phyloP scores from a whole-genome alignment of 2,329 filamentous ascomycete genomes.

The Colletotrichum euphorbiae region DNA sequence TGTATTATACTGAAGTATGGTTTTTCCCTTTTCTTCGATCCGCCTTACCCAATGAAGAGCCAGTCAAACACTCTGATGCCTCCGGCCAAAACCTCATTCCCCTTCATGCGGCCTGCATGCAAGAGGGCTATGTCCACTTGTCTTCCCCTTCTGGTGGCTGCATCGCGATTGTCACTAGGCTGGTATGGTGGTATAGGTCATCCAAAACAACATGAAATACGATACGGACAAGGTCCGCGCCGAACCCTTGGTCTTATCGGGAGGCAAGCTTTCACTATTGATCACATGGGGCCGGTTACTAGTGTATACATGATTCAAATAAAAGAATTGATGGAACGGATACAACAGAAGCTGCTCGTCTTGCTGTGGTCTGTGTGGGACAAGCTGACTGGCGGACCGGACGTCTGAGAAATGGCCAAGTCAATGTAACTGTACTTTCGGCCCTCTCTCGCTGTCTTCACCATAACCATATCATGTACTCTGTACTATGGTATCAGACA shows the following conservation, averaged over 20 bases:
- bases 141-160: slow-evolving; percentile 17
- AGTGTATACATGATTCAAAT: slow-evolving; percentile 14
- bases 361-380: no score
- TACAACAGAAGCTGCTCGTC: no score
- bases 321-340: neutral
- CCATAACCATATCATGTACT: neutral
- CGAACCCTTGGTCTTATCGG: slow-evolving; percentile 14
- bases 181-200: neutral
- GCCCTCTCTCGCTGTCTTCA: slow-evolving; percentile 22
- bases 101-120: slow-evolving; percentile 1
- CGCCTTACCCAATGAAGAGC: neutral
- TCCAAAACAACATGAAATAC: neutral
- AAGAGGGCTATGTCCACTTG: neutral
- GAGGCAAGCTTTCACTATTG: neutral
- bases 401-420: neutral
- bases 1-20: no score
- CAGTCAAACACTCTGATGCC: neutral
- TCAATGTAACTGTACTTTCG: slow-evolving; percentile 32
- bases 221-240: slow-evolving; percentile 15
- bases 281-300: slow-evolving; percentile 6
- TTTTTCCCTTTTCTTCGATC: neutral
- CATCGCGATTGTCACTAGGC: slow-evolving; percentile 2
- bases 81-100: slow-evolving; percentile 16
- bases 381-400: neutral
- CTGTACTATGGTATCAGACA: no score